Base-by-base conservation (phyloP, 192 early-diverging fungal genomes). In the Geranomyces variabilis region DNA sequence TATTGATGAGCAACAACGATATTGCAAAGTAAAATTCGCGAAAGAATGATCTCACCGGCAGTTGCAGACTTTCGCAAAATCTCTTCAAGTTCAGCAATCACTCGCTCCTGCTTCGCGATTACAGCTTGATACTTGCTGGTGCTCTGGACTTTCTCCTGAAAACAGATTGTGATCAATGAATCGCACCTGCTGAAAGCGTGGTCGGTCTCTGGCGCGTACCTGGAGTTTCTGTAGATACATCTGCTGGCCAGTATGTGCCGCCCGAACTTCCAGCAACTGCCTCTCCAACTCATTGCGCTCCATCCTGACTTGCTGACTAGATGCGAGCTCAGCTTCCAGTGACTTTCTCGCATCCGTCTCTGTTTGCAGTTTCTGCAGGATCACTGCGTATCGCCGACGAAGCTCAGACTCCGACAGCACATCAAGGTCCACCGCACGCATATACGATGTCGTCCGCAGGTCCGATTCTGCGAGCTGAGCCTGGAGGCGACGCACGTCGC, bases 211-310 rank as follows among this genome's bases (percentile, higher is more conserved):
- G 36, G 3, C 36, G 36, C 36, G 36, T 36, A 75, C 67, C 70
- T 84, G 82, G 15, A 82, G 62, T 63, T 74, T 73, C 51, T 79
- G 80, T 41, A 84, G 28, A 17, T 66, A 55, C 29, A 48, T 46
- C 34, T 79, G 77, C 63, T 84, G 82, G 1, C 75, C 70, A n/a
- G 73, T 80, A 64, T 84, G 83, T 19, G 83, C 83, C 24, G 81
- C 46, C 65, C 76, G 53, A 17, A 84, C 29, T 57, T 83, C 79
- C 51, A 83, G 49, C 63, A 73, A 69, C 36, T 73, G 68, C 63
- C 76, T 67, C 53, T 84, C 70, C 21, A 81, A 33, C 24, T 74
- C 81, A 66, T 77, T 80, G 1, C 69, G 44, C 74, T 74, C 72
- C 30, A 80, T 73, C 6, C 24, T 26, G 41, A 44, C 71, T 7